phyloP scores from a whole-genome alignment of 2,329 filamentous ascomycete species.

The Teratosphaeria viscida region DNA sequence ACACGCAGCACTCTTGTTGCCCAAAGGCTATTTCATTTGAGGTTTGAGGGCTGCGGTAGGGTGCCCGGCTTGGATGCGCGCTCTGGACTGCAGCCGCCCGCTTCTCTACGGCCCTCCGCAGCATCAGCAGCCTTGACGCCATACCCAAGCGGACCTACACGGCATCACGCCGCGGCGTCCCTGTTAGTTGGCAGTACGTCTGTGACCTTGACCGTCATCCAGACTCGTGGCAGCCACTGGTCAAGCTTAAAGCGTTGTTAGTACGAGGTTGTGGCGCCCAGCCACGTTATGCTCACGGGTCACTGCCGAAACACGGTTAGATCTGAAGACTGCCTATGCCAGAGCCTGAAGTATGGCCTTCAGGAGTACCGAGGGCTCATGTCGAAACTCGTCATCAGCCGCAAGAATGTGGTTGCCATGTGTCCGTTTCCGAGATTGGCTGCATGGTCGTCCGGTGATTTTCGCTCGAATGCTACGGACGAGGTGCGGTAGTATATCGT shows the following conservation, averaged over 20 bases:
- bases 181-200: not conserved
- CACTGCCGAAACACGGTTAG: not conserved
- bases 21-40: not conserved
- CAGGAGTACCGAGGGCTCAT: not conserved
- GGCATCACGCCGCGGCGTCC: not conserved
- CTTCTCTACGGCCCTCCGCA: not conserved
- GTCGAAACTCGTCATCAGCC: not conserved
- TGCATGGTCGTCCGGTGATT: not conserved
- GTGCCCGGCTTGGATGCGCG: not conserved
- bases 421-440: not conserved
- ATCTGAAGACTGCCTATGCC: not conserved
- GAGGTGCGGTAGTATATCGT: not conserved
- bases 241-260: not conserved
- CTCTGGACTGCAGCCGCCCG: not conserved
- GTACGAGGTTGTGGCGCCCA: not conserved
- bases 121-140: not conserved
- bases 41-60: not conserved
- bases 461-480: not conserved
- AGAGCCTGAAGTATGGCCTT: not conserved
- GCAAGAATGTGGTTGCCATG: not conserved
- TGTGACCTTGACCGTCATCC: not conserved
- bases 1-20: not conserved
- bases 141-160: not conserved
- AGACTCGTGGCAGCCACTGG: not conserved
- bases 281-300: not conserved